These are phyloP conservation scores for Blastocystis sp. DNA, from an alignment of 352 stramenopile species.

Conservation along the genomic window DNA sequence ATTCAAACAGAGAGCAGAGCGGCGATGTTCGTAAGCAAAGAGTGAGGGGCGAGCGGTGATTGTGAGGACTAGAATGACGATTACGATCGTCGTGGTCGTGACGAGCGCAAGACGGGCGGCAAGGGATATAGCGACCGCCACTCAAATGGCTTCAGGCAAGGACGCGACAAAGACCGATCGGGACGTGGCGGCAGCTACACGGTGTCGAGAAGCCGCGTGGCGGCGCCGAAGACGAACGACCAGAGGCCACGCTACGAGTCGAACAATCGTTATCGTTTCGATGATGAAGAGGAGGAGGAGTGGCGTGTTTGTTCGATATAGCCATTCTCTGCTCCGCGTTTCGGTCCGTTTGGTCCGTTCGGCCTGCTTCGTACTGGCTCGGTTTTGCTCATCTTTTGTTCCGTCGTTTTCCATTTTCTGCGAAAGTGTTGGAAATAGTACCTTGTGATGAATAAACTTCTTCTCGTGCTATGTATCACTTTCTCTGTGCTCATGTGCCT, in stretches of 20 bases:
- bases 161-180: background rate
- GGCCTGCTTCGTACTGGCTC: too few relatives aligned
- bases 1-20: background rate
- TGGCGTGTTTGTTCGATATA: background rate
- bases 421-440: too few relatives aligned
- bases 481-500: too few relatives aligned
- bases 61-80: background rate
- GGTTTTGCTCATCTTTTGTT: too few relatives aligned
- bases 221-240: background rate
- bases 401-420: too few relatives aligned
- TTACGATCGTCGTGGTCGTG: background rate
- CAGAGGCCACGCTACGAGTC: background rate
- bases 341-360: too few relatives aligned
- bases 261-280: background rate
- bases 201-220: background rate
- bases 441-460: too few relatives aligned
- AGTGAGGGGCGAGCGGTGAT: background rate
- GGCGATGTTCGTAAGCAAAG: conserved; percentile 12
- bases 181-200: too few relatives aligned
- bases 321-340: too few relatives aligned
- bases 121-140: background rate
- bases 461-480: too few relatives aligned
- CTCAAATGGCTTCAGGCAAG: background rate
- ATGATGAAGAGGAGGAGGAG: background rate
- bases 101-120: background rate